Conservation (phyloP, 78 protist species). For the Dictyostelium citrinum region DNA sequence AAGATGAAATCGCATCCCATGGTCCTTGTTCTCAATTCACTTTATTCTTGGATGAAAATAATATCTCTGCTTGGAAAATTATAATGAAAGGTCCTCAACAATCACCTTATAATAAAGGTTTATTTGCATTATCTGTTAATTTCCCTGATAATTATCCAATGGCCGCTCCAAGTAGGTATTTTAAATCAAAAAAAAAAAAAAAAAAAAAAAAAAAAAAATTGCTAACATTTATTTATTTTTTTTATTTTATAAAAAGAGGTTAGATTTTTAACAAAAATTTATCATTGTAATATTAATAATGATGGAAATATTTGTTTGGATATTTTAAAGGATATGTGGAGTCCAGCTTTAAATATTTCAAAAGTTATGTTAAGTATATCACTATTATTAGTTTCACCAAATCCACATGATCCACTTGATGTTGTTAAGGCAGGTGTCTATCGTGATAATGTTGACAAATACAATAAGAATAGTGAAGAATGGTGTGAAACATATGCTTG, state of each 20-base stretch:
- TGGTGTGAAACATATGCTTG: conserved; percentile 20
- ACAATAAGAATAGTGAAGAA: not conserved
- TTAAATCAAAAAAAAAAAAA: not conserved
- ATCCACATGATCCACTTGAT: conserved; percentile 82
- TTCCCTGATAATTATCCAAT: conserved; percentile 90
- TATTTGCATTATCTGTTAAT: conserved; percentile 10
- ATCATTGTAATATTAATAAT: conserved; percentile 94
- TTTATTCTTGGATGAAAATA: conserved; percentile 10
- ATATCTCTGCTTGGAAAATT: conserved; percentile 38
- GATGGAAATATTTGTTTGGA: conserved; percentile 96
- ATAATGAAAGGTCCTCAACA: conserved; percentile 49
- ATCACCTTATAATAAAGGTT: conserved; percentile 72
- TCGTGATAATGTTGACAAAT: conserved; percentile 9
- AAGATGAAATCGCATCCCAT: not conserved
- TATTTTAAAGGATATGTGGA: conserved; percentile 93
- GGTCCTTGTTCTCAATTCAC: not conserved
- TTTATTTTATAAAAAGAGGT: not conserved
- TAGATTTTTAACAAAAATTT: conserved; percentile 91
- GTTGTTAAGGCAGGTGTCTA: conserved; percentile 62
- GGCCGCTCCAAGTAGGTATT: conserved; percentile 61
- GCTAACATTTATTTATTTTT: too few species aligned
- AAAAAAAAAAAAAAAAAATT: too few species aligned
- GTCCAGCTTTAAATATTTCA: conserved; percentile 92
- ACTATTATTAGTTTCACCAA: conserved; percentile 87
- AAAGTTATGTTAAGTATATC: conserved; percentile 86